Evolutionary conservation across 2,329 filamentous ascomycete genomes (phyloP), one percentile per base, ranked within the genome.

Genomic region (Stachybotrys chlorohalonatus): DNA sequence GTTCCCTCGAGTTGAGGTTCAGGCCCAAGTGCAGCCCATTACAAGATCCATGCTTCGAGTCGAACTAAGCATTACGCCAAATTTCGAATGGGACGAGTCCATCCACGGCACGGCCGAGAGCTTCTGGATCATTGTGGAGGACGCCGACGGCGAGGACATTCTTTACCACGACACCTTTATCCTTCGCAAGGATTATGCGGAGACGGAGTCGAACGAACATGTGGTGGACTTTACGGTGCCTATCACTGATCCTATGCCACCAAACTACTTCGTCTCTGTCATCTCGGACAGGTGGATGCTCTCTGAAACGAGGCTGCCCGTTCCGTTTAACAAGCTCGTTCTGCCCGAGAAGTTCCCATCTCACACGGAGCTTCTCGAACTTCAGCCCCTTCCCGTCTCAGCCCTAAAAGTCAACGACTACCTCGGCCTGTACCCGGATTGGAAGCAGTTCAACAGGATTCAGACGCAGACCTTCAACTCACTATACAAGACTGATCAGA

Each of bases 241-340:
- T 1, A 95, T 99, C 61, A 92, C 90, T 0, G 94, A 99, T 62
- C 95, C 95, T 0, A 95, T 97, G 89, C 94, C 94, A 13, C 94
- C 95, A 0, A 95, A 99, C 70, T 99, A 99, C 75, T 99, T 99
- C 73, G 90, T 99, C 64, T 94, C 91, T 0, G 83, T 99, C 46
- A 75, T 96, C 17, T 97, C 93, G 4, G 94, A 99, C 70, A 82
- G 94, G 62, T 99, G 94, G 94, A 96, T 99, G 90, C 90, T 96
- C 68, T 90, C 93, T 1, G 92, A 99, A 73, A 96, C 92, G 1
- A 91, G 92, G 67, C 77, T 99, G 53, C 87, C 93, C 0, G 87
- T 99, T 2, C 93, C 92, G 1, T 97, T 99, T 75, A 89, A 95
- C 68, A 96, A 96, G 69, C 79, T 99, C 31, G 88, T 96, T 48